Evolutionary conservation across 2,329 filamentous ascomycete genomes (phyloP).

Genomic region (Diaporthe amygdali): DNA sequence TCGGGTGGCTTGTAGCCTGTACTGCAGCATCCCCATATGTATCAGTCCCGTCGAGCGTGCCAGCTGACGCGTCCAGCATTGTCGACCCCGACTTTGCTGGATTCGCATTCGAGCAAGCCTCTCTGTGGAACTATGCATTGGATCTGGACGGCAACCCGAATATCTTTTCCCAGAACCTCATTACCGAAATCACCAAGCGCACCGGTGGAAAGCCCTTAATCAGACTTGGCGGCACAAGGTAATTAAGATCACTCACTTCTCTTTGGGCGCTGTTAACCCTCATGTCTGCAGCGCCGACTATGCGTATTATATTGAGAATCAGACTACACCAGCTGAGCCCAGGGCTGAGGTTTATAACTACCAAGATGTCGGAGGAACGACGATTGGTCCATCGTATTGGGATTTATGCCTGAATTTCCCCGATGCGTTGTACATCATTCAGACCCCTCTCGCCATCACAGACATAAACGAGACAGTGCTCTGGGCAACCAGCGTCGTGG

Average conservation of each 20-base stretch:
- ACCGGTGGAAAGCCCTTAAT: conserved; percentile 41
- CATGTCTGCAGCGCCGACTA: conserved; percentile 37
- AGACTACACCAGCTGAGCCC: conserved; percentile 37
- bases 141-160: conserved; percentile 38
- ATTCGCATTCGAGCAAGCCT: conserved; percentile 40
- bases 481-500: conserved; percentile 38
- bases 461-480: conserved; percentile 40
- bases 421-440: conserved; percentile 39
- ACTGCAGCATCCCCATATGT: conserved; percentile 18
- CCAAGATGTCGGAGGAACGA: conserved; percentile 40
- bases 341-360: conserved; percentile 39
- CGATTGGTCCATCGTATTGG: conserved; percentile 42
- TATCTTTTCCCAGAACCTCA: conserved; percentile 39
- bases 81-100: conserved; percentile 34
- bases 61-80: conserved; percentile 19
- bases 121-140: conserved; percentile 39
- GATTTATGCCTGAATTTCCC: conserved; percentile 37
- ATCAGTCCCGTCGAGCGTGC: conserved; percentile 20
- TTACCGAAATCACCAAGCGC: conserved; percentile 38
- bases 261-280: background rate
- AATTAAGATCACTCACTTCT: background rate
- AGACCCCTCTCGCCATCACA: conserved; percentile 40
- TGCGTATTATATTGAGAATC: conserved; percentile 38
- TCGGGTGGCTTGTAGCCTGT: conserved; percentile 16
- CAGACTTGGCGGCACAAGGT: conserved; percentile 38